These are phyloP conservation scores for Cardiospermum halicacabum DNA, from an alignment of 345 rosid species.

Conservation along the genomic window DNA sequence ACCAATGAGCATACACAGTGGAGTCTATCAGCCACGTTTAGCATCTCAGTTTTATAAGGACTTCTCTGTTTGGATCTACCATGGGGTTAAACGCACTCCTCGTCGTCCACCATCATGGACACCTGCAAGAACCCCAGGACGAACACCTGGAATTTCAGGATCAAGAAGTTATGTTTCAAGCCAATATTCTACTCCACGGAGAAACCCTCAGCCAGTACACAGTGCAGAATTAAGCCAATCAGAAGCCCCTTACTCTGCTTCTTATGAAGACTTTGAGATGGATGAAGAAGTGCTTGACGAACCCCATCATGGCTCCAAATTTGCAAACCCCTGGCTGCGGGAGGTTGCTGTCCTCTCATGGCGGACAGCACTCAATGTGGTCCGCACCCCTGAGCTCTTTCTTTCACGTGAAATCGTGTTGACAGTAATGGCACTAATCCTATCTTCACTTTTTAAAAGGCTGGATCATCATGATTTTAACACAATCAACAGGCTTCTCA, in stretches of 20 bases:
- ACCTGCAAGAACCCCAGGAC: constrained; percentile 48
- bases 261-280: constrained; percentile 31
- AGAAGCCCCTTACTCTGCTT: constrained; percentile 20
- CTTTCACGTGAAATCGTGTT: constrained; percentile 51
- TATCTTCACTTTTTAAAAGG: constrained; percentile 47
- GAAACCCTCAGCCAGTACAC: constrained; percentile 22
- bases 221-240: constrained; percentile 27
- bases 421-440: constrained; percentile 55
- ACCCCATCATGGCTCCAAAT: constrained; percentile 41
- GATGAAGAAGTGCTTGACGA: constrained; percentile 45
- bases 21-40: constrained; percentile 32
- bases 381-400: constrained; percentile 61
- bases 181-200: constrained; percentile 28
- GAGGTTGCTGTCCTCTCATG: constrained; percentile 53
- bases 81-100: constrained; percentile 48
- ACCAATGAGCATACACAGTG: constrained; percentile 37
- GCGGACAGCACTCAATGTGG: constrained; percentile 42
- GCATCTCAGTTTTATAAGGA: constrained; percentile 70
- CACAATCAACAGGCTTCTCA: constrained; percentile 44
- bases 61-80: constrained; percentile 56
- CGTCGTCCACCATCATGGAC: constrained; percentile 54
- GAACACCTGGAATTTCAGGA: constrained; percentile 34
- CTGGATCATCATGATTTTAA: constrained; percentile 22
- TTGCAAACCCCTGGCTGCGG: constrained; percentile 61
- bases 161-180: constrained; percentile 27